phyloP scores from a whole-genome alignment of 306 rosid species.

The Cajanus cajan region DNA sequence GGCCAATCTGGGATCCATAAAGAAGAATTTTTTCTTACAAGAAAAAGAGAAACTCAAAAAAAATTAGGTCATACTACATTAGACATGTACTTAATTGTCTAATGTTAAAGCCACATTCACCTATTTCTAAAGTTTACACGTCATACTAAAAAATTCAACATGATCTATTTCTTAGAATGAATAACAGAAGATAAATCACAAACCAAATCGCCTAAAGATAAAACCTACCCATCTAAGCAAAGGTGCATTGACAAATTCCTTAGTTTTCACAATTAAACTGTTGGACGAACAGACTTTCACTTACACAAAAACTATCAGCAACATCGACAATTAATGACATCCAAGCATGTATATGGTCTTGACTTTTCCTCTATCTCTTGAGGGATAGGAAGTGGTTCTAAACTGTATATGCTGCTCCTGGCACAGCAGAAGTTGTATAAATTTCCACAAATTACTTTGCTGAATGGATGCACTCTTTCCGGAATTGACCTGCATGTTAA shows the following conservation, averaged over 20 bases:
- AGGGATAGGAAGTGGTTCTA: constrained; percentile 67
- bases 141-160: too few species aligned
- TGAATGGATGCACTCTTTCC: constrained; percentile 87
- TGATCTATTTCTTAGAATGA: too few species aligned
- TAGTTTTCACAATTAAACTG: constrained; percentile 22
- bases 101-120: too few species aligned
- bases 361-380: constrained; percentile 60
- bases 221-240: constrained; percentile 32
- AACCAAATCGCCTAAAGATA: constrained; percentile 20
- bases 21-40: too few species aligned
- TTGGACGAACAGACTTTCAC: neutral
- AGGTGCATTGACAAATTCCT: constrained; percentile 14
- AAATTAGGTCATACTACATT: too few species aligned
- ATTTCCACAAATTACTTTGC: constrained; percentile 74
- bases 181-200: constrained; percentile 22
- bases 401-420: constrained; percentile 30
- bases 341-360: constrained; percentile 72
- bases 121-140: too few species aligned
- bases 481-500: constrained; percentile 64
- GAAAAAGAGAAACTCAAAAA: too few species aligned
- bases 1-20: too few species aligned
- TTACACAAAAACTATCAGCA: constrained; percentile 52
- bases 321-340: constrained; percentile 68
- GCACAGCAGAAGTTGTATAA: constrained; percentile 73
- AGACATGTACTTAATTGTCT: too few species aligned